Percentiles rank a stretch among this genome's conserved stretches.
These are phyloP conservation scores for Pestalotiopsis sp. DNA, from an alignment of 2,329 filamentous ascomycete genomes.

Conservation along the genomic window DNA sequence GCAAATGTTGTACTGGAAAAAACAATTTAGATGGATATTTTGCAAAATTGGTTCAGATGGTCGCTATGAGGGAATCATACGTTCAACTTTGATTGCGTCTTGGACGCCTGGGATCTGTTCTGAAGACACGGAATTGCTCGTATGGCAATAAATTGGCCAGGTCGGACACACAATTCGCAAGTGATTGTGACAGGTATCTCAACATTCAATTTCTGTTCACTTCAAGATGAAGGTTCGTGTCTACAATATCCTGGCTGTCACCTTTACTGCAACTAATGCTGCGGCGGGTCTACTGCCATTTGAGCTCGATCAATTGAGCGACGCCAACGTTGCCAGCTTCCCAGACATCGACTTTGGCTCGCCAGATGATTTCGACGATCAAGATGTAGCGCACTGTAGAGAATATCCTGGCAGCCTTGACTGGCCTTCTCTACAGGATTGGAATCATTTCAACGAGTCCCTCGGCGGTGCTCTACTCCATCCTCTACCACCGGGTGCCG, in stretches of 20 bases:
- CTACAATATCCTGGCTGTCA: background rate
- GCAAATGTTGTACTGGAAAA: too few species aligned
- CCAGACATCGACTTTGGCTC: background rate
- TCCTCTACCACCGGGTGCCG: constrained; percentile 32
- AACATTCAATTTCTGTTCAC: too few species aligned
- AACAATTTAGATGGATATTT: too few species aligned
- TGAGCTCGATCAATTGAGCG: background rate
- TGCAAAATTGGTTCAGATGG: too few species aligned
- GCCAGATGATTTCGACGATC: background rate
- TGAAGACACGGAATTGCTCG: too few species aligned
- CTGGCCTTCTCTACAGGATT: constrained; percentile 34
- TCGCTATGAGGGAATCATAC: too few species aligned
- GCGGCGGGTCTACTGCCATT: background rate
- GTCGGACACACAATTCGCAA: too few species aligned
- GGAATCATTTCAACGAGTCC: constrained; percentile 31
- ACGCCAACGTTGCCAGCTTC: background rate
- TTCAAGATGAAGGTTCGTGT: background rate
- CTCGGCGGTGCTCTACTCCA: constrained; percentile 33
- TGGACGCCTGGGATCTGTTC: too few species aligned
- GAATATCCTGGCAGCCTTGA: constrained; percentile 24
- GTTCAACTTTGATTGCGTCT: too few species aligned
- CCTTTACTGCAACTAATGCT: background rate
- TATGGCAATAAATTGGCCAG: too few species aligned
- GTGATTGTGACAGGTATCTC: too few species aligned
- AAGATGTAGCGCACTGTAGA: background rate